phyloP scores from a whole-genome alignment of 441 rosid species.

The Biscutella laevigata region DNA sequence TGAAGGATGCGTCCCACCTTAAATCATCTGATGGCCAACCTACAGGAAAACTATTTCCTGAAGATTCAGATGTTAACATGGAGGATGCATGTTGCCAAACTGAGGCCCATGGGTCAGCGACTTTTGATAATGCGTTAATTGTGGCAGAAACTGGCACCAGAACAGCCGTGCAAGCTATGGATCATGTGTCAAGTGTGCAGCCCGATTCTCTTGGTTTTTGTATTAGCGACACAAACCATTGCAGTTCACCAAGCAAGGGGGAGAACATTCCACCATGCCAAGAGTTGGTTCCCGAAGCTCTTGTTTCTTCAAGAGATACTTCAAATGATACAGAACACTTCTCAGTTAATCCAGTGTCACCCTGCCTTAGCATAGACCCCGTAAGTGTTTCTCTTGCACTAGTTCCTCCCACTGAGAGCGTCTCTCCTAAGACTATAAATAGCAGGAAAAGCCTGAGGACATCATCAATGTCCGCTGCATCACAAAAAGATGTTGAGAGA shows the following conservation, averaged over 20 bases:
- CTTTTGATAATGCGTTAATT: slow-evolving; percentile 33
- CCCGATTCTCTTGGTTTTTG: slow-evolving; percentile 17
- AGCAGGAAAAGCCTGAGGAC: slow-evolving; percentile 91
- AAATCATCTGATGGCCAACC: slow-evolving; percentile 20
- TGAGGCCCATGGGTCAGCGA: slow-evolving; percentile 27
- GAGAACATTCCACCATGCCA: slow-evolving; percentile 22
- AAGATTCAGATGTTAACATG: slow-evolving; percentile 66
- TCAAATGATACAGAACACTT: slow-evolving; percentile 26
- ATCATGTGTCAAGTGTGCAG: slow-evolving; percentile 20
- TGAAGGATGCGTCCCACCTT: slow-evolving; percentile 26
- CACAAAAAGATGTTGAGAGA: slow-evolving; percentile 51
- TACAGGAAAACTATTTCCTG: slow-evolving; percentile 26
- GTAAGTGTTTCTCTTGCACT: slow-evolving; percentile 44
- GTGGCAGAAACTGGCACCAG: slow-evolving; percentile 40
- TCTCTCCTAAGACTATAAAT: slow-evolving; percentile 68
- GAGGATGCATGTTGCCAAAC: slow-evolving; percentile 64
- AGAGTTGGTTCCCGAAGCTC: slow-evolving; percentile 26
- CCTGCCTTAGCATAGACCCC: slow-evolving; percentile 42
- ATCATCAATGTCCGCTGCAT: slow-evolving; percentile 72
- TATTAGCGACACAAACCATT: slow-evolving; percentile 17
- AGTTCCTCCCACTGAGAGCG: slow-evolving; percentile 76
- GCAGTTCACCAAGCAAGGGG: slow-evolving; percentile 20
- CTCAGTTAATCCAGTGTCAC: slow-evolving; percentile 34
- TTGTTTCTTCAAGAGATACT: slow-evolving; percentile 24
- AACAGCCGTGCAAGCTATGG: slow-evolving; percentile 39